A percentile compares a stretch with the other conserved stretches of the same genome.
phyloP scores from a whole-genome alignment of 2,329 filamentous ascomycete genomes.

The Clarireedia monteithiana region DNA sequence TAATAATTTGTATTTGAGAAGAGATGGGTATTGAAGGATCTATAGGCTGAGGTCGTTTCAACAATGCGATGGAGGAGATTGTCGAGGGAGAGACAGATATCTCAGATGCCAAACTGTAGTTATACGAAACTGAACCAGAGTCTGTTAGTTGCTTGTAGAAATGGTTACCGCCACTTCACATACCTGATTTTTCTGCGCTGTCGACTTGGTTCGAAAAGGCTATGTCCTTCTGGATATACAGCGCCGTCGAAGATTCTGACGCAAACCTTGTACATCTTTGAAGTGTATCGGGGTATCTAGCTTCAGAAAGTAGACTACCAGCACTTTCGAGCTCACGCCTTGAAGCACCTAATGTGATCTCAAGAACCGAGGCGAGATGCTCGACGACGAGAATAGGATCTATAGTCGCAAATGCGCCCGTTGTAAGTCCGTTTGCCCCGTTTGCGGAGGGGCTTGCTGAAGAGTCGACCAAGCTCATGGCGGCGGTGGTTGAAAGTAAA shows the following conservation, averaged over 20 bases:
- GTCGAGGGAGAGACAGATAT: constrained; percentile 75
- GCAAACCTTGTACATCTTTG: constrained; percentile 86
- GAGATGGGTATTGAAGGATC: constrained; percentile 75
- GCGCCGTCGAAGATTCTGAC: constrained; percentile 73
- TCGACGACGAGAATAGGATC: constrained; percentile 65
- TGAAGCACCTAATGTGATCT: constrained; percentile 66
- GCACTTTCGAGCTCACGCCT: constrained; percentile 70
- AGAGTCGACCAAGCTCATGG: constrained; percentile 27
- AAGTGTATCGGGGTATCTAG: constrained; percentile 68
- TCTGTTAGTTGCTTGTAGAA: constrained; percentile 24
- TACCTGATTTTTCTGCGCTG: constrained; percentile 32
- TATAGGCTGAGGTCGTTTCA: constrained; percentile 85
- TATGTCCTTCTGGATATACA: constrained; percentile 80
- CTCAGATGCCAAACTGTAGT: constrained; percentile 75
- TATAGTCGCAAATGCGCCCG: constrained; percentile 42
- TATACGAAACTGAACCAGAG: constrained; percentile 48
- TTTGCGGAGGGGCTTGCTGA: constrained; percentile 25
- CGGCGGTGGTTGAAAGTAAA: constrained; percentile 14
- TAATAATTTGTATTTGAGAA: constrained; percentile 87
- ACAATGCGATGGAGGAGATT: constrained; percentile 75
- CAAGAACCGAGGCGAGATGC: constrained; percentile 62
- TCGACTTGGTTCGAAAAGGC: constrained; percentile 33
- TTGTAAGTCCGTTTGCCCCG: constrained; percentile 25
- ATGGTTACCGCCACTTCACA: constrained; percentile 11
- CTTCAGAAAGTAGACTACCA: constrained; percentile 74